Evolutionary conservation across 2,329 filamentous ascomycete genomes (phyloP).

Genomic region (Blumeria hordei): DNA sequence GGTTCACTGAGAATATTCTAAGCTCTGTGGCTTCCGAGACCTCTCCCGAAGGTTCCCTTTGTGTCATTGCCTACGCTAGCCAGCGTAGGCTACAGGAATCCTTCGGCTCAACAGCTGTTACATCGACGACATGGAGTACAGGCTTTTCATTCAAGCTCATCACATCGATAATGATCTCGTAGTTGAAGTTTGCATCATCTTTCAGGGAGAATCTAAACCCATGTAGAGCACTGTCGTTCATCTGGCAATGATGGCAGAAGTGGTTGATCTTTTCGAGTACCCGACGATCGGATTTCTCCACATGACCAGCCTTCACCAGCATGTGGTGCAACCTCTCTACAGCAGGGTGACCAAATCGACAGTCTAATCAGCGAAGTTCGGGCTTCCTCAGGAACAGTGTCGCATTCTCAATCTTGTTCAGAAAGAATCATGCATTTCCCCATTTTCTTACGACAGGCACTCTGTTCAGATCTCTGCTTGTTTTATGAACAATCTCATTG

Average conservation of each 20-base stretch:
- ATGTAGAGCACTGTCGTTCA: background rate
- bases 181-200: background rate
- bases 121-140: too few species aligned
- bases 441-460: background rate
- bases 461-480: background rate
- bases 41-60: too few species aligned
- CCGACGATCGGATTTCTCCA: background rate
- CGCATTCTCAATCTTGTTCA: background rate
- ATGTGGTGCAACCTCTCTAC: background rate
- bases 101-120: too few species aligned
- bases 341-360: background rate
- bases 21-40: too few species aligned
- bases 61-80: too few species aligned
- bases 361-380: background rate
- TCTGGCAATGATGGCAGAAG: background rate
- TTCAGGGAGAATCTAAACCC: background rate
- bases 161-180: background rate
- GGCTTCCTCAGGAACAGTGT: background rate
- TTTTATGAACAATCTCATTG: background rate
- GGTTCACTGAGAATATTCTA: too few species aligned
- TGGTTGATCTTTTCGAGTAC: background rate
- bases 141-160: background rate
- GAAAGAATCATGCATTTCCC: background rate
- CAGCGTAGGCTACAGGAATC: too few species aligned
- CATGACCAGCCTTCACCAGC: background rate